Conservation (phyloP, 257 asterid genomes). For the Solanum raphanifolium region DNA sequence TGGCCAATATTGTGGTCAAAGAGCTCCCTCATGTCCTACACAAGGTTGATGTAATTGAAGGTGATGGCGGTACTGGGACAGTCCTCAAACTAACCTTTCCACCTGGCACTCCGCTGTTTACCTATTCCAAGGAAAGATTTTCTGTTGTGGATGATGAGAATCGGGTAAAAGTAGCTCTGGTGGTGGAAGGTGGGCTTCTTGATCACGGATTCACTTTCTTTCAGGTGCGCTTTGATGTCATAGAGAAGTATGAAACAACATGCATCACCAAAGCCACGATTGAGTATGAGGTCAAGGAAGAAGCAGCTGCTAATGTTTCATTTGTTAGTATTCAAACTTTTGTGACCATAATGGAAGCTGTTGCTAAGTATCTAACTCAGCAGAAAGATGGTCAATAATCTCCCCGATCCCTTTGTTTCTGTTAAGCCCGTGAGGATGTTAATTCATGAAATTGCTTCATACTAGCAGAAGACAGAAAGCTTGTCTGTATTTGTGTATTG, state of each 20-base stretch:
- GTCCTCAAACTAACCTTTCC: constrained; percentile 30
- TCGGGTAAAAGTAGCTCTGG: constrained; percentile 36
- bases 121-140: constrained; percentile 45
- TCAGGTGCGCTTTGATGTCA: constrained; percentile 33
- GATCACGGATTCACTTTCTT: constrained; percentile 36
- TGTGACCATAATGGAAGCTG: constrained; percentile 23
- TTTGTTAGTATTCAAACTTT: constrained; percentile 34
- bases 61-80: constrained; percentile 53
- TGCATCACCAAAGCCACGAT: constrained; percentile 44
- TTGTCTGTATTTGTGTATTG: background rate
- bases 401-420: background rate
- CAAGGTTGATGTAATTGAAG: constrained; percentile 31
- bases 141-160: constrained; percentile 46
- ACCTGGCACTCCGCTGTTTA: constrained; percentile 21
- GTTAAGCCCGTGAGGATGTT: background rate
- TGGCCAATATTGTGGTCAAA: constrained; percentile 12
- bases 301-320: constrained; percentile 29
- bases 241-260: constrained; percentile 24
- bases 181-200: constrained; percentile 55
- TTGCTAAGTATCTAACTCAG: constrained; percentile 16
- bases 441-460: background rate
- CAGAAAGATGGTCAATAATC: background rate
- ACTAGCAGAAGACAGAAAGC: background rate
- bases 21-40: constrained; percentile 25
- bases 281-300: constrained; percentile 48